A percentile compares a stretch with the other conserved stretches of the same genome.
Evolutionary conservation across 2,329 filamentous ascomycete species (phyloP).

Genomic region (Penicillium sp.): DNA sequence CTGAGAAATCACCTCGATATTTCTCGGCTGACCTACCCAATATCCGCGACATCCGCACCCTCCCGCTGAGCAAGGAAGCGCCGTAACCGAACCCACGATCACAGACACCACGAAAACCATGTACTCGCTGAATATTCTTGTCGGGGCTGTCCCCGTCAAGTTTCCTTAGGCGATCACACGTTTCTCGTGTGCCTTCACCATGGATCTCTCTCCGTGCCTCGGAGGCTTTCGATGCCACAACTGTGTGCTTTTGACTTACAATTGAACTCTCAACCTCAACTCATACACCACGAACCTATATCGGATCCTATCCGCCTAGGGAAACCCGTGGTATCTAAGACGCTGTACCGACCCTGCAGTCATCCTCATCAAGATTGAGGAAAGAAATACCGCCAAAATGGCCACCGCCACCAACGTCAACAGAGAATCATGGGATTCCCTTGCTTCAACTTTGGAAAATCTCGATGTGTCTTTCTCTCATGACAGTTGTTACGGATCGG

Average conservation of each 20-base stretch:
- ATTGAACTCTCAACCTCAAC: constrained; percentile 10
- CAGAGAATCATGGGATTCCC: constrained; percentile 38
- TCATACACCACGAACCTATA: constrained; percentile 4
- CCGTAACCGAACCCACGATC: neutral
- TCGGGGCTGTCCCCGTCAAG: constrained; percentile 27
- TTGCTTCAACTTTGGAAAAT: constrained; percentile 36
- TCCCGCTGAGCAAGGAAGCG: neutral
- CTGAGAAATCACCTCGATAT: neutral
- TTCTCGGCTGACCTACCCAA: neutral
- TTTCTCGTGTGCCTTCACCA: constrained; percentile 28
- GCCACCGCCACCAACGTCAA: constrained; percentile 22
- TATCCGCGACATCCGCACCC: neutral
- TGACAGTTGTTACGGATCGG: constrained; percentile 41
- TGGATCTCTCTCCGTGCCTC: constrained; percentile 29
- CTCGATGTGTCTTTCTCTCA: constrained; percentile 40
- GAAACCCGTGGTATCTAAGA: constrained; percentile 3
- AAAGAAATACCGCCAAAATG: constrained; percentile 23
- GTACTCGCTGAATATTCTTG: constrained; percentile 22
- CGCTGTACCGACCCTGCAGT: neutral
- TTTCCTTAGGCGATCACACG: constrained; percentile 27
- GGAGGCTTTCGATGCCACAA: constrained; percentile 34
- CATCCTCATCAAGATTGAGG: constrained; percentile 1
- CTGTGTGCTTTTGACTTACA: constrained; percentile 3
- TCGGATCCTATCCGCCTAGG: neutral
- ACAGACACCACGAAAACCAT: constrained; percentile 19